Evolutionary conservation across 495 filamentous ascomycete species (phyloP), one percentile per base, ranked within the genome.

Genomic region (Cercophora samala): DNA sequence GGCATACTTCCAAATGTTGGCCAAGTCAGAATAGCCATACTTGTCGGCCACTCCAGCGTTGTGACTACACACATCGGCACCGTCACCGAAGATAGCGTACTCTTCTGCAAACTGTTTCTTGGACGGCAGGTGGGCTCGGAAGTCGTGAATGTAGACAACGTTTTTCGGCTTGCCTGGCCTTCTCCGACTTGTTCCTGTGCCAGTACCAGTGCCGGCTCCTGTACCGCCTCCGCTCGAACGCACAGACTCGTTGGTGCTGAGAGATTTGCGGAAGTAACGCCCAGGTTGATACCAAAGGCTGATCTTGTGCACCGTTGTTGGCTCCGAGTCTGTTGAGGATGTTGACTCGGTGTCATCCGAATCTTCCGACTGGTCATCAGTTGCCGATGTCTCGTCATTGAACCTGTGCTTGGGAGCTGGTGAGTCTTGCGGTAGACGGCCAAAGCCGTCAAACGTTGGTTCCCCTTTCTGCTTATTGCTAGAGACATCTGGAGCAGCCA

Each of bases 361-460:
- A 62, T 75, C 69, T 56, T 70, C 65, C 42, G 78, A 72, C 70
- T 80, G 64, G 68, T 84, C 76, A 59, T 84, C 75, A 66, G 85
- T 77, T 74, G 81, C 42, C 71, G 86, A 76, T 74, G 82, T 55
- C 79, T 88, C 75, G 70, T 84, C 71, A 78, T 89, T 72, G 79
- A 82, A 75, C 37, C 75, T 78, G 9, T 80, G 78, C 29, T 80
- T 80, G 2, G 79, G 76, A n/a, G 79, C 77, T 42, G 82, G 77
- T 6, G 77, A 80, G 64, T 85, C 80, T 46, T 80, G 79, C 9
- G 80, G 73, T 18, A 97, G 79, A 24, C 92, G 87, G n/a, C 93
- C 93, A 80, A 97, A 97, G 2, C 89, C 88, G 68, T 94, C 92
- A 81, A 97, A 97, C 6, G 89, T 86, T 63, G 86, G 88, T 60